Evolutionary conservation across 257 asterid species (phyloP), one percentile per base, ranked within the genome.

Genomic region (Nicotiana paniculata): DNA sequence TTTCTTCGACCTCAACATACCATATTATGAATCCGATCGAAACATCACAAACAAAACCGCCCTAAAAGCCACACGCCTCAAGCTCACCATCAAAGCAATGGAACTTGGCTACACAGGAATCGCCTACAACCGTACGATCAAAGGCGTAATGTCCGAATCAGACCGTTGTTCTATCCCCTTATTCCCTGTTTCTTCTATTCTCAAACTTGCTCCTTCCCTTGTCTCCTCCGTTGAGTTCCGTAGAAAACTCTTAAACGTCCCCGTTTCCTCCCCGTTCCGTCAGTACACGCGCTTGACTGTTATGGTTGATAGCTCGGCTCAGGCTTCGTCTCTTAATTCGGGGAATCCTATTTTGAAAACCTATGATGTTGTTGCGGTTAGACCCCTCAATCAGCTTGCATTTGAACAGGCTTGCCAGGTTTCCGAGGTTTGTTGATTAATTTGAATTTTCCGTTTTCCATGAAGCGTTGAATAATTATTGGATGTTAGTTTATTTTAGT

Each of bases 41-140:
- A 86, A 86, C 48, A 85, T 79, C 86, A 82, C 84, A 81, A 90
- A 90, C 77, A 93, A 88, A 80, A 77, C 92, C 77, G 79, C 90
- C 83, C 81, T 86, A 4, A 90, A 91, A 85, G 66, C 95, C 67
- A 88, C 85, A 79, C 97, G 98, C 65, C 88, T 94, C 66, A 94
- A 93, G 88, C 93, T 93, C 82, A 85, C 85, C 15, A 74, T 91
- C 64, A 93, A 91, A 85, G 91, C 94, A 82, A 89, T 94, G 86
- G 98, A 92, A 81, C 89, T 96, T 13, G 99, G 99, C 55, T 96
- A 90, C 91, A 86, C 95, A 4, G 99, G 94, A 62, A 88, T 92
- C 4, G 97, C 98, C 77, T 93, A 89, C 93, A 96, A 92, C 84
- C 95, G 97, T 67, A 89, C 88, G 24, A 81, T 96, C 85, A 96